phyloP scores from a whole-genome alignment of 805 yeast genomes.

The Lachancea cidri region DNA sequence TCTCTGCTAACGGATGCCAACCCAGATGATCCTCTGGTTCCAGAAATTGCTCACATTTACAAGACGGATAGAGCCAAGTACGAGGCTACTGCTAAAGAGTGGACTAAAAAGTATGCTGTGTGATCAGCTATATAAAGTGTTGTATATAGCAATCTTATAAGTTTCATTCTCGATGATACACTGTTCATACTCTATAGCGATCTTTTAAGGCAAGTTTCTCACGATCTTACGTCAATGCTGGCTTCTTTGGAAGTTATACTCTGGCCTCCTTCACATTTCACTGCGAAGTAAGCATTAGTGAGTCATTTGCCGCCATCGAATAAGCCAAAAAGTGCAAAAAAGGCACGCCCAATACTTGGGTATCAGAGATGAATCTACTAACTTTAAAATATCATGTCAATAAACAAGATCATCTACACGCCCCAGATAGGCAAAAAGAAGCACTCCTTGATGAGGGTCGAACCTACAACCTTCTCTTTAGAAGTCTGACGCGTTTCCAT shows the following conservation, averaged over 20 bases:
- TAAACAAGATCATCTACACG: neutral
- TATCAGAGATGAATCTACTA: neutral
- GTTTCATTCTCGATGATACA: neutral
- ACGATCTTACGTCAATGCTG: neutral
- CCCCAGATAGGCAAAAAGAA: conserved; percentile 12
- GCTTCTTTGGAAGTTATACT: neutral
- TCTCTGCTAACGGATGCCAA: conserved; percentile 95
- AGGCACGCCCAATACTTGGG: neutral
- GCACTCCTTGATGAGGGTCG: conserved; percentile 53
- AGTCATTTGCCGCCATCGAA: neutral
- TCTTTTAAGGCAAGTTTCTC: neutral
- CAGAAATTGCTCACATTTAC: conserved; percentile 95
- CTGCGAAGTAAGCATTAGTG: neutral
- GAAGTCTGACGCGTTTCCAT: conserved; percentile 55
- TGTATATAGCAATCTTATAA: neutral
- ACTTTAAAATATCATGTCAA: neutral
- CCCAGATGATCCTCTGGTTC: conserved; percentile 98
- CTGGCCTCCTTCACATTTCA: neutral
- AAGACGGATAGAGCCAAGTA: conserved; percentile 90
- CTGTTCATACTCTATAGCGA: neutral
- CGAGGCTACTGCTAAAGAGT: conserved; percentile 95
- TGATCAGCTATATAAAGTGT: conserved; percentile 28
- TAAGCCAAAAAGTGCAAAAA: neutral
- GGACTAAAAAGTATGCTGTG: conserved; percentile 98
- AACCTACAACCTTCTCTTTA: conserved; percentile 52